Evolutionary conservation across 2,329 filamentous ascomycete species (phyloP).

Genomic region (Venturiaceae sp.): DNA sequence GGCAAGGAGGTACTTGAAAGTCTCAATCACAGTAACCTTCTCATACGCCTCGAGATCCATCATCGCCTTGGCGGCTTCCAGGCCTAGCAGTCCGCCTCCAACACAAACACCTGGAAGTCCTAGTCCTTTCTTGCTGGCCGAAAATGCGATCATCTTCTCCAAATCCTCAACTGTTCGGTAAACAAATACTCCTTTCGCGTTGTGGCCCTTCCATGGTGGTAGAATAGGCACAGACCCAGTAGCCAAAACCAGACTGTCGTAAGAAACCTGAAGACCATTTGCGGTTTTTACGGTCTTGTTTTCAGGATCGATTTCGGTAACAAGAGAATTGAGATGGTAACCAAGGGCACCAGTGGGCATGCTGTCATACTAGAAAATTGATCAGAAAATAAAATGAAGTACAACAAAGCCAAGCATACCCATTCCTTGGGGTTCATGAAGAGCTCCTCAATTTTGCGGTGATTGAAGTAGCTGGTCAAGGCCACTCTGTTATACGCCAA

Average conservation of each 20-base stretch:
- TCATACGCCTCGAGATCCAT: conserved; percentile 68
- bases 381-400: neutral
- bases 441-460: conserved; percentile 72
- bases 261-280: conserved; percentile 58
- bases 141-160: conserved; percentile 64
- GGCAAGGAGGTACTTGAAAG: conserved; percentile 72
- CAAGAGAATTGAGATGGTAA: conserved; percentile 65
- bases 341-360: conserved; percentile 58
- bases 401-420: conserved; percentile 37
- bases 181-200: conserved; percentile 77
- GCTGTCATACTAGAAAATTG: conserved; percentile 48
- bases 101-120: conserved; percentile 57
- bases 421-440: conserved; percentile 79
- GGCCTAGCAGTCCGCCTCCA: conserved; percentile 72
- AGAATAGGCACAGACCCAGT: conserved; percentile 80
- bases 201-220: conserved; percentile 54
- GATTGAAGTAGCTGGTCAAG: conserved; percentile 79
- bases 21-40: conserved; percentile 69
- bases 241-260: conserved; percentile 73
- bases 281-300: conserved; percentile 61
- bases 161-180: conserved; percentile 80
- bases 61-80: conserved; percentile 89
- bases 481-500: conserved; percentile 87
- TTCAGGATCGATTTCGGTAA: conserved; percentile 54
- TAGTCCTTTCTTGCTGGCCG: conserved; percentile 54